phyloP scores from a whole-genome alignment of 176 grass and related monocot species.

The Musa troglodytarum region DNA sequence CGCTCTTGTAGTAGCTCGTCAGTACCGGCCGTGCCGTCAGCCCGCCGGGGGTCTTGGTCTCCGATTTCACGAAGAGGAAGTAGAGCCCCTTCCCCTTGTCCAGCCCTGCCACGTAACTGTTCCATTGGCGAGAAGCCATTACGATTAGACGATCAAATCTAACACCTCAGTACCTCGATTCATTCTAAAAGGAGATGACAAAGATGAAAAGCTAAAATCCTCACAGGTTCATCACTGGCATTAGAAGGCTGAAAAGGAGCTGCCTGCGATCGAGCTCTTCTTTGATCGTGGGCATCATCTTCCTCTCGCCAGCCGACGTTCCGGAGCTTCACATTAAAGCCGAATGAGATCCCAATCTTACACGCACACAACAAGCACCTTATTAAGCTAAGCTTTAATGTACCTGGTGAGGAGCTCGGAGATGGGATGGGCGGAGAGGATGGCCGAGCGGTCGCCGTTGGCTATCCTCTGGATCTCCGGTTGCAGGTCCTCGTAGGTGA shows the following conservation, averaged over 20 bases:
- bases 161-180: background rate
- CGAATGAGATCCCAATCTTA: background rate
- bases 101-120: slow-evolving; percentile 64
- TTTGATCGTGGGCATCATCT: slow-evolving; percentile 87
- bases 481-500: slow-evolving; percentile 86
- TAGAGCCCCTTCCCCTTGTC: slow-evolving; percentile 90
- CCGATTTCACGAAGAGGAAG: slow-evolving; percentile 94
- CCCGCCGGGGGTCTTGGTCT: slow-evolving; percentile 80
- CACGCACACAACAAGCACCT: background rate
- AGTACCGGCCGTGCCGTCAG: slow-evolving; percentile 77
- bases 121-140: slow-evolving; percentile 12
- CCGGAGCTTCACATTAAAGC: slow-evolving; percentile 48
- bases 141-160: background rate
- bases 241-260: slow-evolving; percentile 88
- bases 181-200: background rate
- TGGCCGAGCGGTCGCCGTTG: slow-evolving; percentile 66
- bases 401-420: slow-evolving; percentile 93
- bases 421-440: slow-evolving; percentile 75
- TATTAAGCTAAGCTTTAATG: background rate
- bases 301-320: slow-evolving; percentile 89
- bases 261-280: slow-evolving; percentile 90
- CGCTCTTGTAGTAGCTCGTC: slow-evolving; percentile 99
- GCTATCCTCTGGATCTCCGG: slow-evolving; percentile 90
- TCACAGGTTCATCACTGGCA: slow-evolving; percentile 93
- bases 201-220: background rate